Evolutionary conservation across 2,329 filamentous ascomycete genomes (phyloP), one percentile per base, ranked within the genome.

Genomic region (Pyricularia pennisetigena): DNA sequence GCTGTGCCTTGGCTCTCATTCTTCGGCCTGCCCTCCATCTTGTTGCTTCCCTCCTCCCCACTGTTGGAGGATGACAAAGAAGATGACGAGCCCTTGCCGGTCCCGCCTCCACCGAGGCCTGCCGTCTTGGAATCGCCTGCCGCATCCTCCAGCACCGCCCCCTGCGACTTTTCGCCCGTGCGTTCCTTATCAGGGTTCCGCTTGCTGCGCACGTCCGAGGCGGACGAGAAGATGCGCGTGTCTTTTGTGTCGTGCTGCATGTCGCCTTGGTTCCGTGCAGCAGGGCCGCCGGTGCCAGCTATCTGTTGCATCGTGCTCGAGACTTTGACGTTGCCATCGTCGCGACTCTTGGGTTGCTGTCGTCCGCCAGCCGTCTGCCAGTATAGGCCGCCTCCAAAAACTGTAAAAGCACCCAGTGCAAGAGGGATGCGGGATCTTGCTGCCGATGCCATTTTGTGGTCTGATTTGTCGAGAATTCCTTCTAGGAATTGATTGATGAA

Each of bases 391-490:
- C 65, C 65, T 24, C 65, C 65, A 7, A 66, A 6, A 7, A 66
- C 65, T 7, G 65, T 30, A 41, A 66, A 54, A 26, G 23, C 65
- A 24, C 41, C 23, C 70, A 75, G 57, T 64, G 68, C 30, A 72
- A 75, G 68, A 66, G 20, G 61, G 54, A 28, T 63, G 73, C 62
- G 68, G 68, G 24, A 68, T 74, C 14, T 65, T 68, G 64, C 69
- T 74, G 23, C 62, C 41, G 23, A 24, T 64, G 70, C 69, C 29
- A 75, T 83, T 49, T 73, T 79, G 1, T 76, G 68, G 72, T 73
- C 41, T 81, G 78, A 9, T 76, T 82, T 26, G 78, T 77, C 1
- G 24, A 26, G 24, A 16, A 14, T 26, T 29, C 10, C 16, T 62
- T 29, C 3, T 28, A 12, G 16, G 5, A 16, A n/a, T 29, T 62